A percentile compares a stretch with the other conserved stretches of the same genome.
Conservation (phyloP, 2,329 filamentous ascomycete genomes). For the Plenodomus lindquistii region DNA sequence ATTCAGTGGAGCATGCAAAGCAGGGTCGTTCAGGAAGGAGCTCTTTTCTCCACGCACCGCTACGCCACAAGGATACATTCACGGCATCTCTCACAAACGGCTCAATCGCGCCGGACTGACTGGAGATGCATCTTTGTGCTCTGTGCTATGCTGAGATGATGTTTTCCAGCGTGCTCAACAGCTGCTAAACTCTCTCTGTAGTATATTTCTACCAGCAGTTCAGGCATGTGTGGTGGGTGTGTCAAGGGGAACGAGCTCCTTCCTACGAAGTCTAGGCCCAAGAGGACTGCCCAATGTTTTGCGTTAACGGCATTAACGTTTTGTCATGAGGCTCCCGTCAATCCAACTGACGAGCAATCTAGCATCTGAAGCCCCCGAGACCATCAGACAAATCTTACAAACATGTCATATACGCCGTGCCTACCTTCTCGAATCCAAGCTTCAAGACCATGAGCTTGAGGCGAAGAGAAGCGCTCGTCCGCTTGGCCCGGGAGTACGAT, state of each 20-base stretch:
- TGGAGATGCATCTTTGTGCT: no score
- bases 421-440: conserved; percentile 87
- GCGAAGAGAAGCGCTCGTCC: conserved; percentile 70
- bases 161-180: no score
- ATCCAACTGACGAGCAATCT: conserved; percentile 14
- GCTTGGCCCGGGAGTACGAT: conserved; percentile 76
- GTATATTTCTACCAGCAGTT: no score
- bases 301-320: neutral
- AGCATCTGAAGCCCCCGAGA: conserved; percentile 61
- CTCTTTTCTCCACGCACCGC: no score
- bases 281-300: neutral
- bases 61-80: no score
- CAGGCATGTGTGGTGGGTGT: no score
- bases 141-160: no score
- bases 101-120: no score
- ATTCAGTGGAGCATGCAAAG: neutral
- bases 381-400: conserved; percentile 77
- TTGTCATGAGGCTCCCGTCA: neutral
- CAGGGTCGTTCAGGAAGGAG: neutral
- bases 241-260: no score
- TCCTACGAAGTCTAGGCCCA: no score
- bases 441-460: conserved; percentile 76
- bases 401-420: conserved; percentile 85
- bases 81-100: no score
- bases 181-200: no score